Percentiles rank a stretch among this genome's conserved stretches.
These are phyloP conservation scores for Pittosporum tobira DNA, from an alignment of 129 eudicot genomes.

Conservation along the genomic window DNA sequence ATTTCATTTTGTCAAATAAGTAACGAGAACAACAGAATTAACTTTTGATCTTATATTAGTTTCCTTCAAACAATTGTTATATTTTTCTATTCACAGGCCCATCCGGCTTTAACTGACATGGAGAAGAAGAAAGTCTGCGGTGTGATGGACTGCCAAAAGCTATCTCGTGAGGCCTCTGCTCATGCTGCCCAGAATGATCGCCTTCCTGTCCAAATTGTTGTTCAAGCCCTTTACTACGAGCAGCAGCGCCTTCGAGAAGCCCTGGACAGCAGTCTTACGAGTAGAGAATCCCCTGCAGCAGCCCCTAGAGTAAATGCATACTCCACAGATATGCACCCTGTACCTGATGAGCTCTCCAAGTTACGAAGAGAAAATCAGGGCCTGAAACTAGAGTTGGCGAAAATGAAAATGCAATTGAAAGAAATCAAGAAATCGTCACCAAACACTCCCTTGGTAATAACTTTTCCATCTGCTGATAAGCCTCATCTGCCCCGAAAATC, in stretches of 20 bases:
- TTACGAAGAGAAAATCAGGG: slow-evolving; percentile 75
- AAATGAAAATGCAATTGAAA: slow-evolving; percentile 55
- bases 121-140: slow-evolving; percentile 86
- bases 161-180: slow-evolving; percentile 88
- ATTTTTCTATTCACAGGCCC: slow-evolving; percentile 45
- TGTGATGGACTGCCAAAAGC: slow-evolving; percentile 92
- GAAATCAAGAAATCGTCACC: slow-evolving; percentile 40
- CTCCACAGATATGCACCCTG: slow-evolving; percentile 21
- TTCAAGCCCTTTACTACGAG: slow-evolving; percentile 94
- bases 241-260: slow-evolving; percentile 70
- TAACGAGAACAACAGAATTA: too few relatives aligned
- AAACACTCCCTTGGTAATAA: slow-evolving; percentile 28
- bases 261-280: slow-evolving; percentile 30
- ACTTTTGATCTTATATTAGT: too few relatives aligned
- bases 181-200: slow-evolving; percentile 97
- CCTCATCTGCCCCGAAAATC: slow-evolving; percentile 78
- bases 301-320: slow-evolving; percentile 17
- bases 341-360: slow-evolving; percentile 32
- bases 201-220: slow-evolving; percentile 83
- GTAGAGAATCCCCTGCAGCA: slow-evolving; percentile 22
- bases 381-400: slow-evolving; percentile 67
- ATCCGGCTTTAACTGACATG: slow-evolving; percentile 62
- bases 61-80: too few relatives aligned
- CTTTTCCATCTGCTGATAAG: slow-evolving; percentile 34
- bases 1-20: too few relatives aligned